A percentile compares a stretch with the other conserved stretches of the same genome.
These are phyloP conservation scores for Sabuloglossum arenarium DNA, from an alignment of 495 filamentous ascomycete genomes.

Conservation along the genomic window DNA sequence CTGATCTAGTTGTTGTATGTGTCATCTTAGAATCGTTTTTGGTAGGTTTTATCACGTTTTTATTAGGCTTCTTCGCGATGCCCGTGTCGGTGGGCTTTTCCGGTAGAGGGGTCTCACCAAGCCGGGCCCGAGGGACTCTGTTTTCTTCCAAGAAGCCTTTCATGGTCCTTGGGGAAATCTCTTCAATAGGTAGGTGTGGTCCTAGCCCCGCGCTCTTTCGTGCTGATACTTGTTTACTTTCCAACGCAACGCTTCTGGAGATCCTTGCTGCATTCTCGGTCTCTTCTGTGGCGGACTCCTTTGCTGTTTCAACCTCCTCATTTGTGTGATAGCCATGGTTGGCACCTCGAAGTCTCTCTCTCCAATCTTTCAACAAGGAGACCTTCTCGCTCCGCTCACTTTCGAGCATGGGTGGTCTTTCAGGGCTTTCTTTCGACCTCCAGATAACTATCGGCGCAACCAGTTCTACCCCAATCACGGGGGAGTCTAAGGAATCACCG, in stretches of 20 bases:
- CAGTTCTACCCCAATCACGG: not conserved
- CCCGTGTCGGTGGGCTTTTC: not conserved
- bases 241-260: not conserved
- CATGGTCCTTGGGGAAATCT: not conserved
- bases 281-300: not conserved
- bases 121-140: not conserved
- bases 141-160: not conserved
- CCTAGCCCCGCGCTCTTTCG: not conserved
- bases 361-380: conserved; percentile 28
- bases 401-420: conserved; percentile 16
- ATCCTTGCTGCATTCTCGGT: not conserved
- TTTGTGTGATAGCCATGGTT: not conserved
- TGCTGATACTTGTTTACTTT: not conserved
- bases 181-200: not conserved
- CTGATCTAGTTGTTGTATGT: not conserved
- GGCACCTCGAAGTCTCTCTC: conserved; percentile 16
- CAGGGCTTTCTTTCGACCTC: conserved; percentile 17
- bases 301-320: not conserved
- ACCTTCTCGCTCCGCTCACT: conserved; percentile 23
- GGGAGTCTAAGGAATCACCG: not conserved
- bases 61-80: not conserved
- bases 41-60: not conserved
- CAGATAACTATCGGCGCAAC: conserved; percentile 19
- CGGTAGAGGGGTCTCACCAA: not conserved
- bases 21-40: not conserved